phyloP scores from a whole-genome alignment of 257 asterid genomes.

The Solanum phureja region DNA sequence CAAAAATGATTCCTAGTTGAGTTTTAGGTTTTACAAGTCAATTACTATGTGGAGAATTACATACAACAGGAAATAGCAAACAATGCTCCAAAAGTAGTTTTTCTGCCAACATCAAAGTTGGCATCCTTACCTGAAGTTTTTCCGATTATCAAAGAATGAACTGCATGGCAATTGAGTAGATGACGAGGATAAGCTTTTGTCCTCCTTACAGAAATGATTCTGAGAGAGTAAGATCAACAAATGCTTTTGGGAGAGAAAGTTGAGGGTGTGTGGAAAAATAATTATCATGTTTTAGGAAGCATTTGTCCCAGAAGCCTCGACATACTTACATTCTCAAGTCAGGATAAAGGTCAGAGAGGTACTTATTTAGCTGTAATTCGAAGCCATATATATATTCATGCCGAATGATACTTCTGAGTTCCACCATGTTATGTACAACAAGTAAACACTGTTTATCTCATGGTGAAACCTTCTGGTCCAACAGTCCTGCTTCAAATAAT shows the following conservation, averaged over 20 bases:
- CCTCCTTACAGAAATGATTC: slow-evolving; percentile 4
- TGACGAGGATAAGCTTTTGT: background rate
- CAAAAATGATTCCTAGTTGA: background rate
- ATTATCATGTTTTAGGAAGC: background rate
- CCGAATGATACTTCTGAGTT: background rate
- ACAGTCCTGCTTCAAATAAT: slow-evolving; percentile 27
- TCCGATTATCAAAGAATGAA: background rate
- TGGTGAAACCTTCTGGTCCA: slow-evolving; percentile 42
- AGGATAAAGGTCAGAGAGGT: background rate
- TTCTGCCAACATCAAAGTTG: background rate
- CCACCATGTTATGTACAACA: slow-evolving; percentile 50
- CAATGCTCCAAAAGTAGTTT: background rate
- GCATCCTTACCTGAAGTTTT: background rate
- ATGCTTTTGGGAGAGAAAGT: background rate
- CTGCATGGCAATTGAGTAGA: background rate
- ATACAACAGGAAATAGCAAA: background rate
- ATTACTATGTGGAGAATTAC: background rate
- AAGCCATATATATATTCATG: background rate
- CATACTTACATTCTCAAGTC: background rate
- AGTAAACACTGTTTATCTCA: slow-evolving; percentile 37
- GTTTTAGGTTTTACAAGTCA: background rate
- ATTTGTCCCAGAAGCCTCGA: background rate
- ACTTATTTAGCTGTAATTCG: background rate
- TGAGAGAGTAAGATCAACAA: slow-evolving; percentile 25
- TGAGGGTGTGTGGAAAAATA: background rate